Percentiles rank a stretch among this genome's conserved stretches.
Conservation (phyloP, 257 asterid genomes). For the Solanum pimpinellifolium region DNA sequence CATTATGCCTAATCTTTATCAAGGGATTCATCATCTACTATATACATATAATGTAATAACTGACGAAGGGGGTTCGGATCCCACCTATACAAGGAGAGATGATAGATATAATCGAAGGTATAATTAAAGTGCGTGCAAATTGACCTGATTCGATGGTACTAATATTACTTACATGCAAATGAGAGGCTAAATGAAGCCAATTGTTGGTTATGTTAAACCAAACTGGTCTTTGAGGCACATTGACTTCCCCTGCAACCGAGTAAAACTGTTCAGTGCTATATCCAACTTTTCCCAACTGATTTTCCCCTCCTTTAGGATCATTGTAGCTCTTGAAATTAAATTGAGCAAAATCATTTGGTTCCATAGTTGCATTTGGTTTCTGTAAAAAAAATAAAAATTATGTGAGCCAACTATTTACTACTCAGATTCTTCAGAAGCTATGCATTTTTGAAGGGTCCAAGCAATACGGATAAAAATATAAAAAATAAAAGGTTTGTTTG, state of each 20-base stretch:
- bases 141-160: background rate
- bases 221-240: slow-evolving; percentile 9
- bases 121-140: background rate
- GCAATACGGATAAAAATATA: background rate
- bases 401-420: background rate
- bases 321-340: slow-evolving; percentile 31
- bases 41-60: background rate
- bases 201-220: slow-evolving; percentile 33
- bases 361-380: slow-evolving; percentile 30
- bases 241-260: slow-evolving; percentile 27
- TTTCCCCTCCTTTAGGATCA: slow-evolving; percentile 31
- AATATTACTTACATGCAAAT: slow-evolving; percentile 18
- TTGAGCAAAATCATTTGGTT: slow-evolving; percentile 24
- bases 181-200: slow-evolving; percentile 37
- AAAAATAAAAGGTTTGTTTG: background rate
- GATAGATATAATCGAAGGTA: background rate
- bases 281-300: slow-evolving; percentile 30
- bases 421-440: background rate
- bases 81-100: background rate
- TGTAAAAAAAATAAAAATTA: background rate
- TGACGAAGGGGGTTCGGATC: background rate
- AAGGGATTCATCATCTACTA: background rate
- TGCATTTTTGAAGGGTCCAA: background rate
- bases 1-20: background rate
- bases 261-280: slow-evolving; percentile 38